These are phyloP conservation scores for Pholiota adiposa DNA, from an alignment of 1,284 basidiomycete species.

Conservation along the genomic window DNA sequence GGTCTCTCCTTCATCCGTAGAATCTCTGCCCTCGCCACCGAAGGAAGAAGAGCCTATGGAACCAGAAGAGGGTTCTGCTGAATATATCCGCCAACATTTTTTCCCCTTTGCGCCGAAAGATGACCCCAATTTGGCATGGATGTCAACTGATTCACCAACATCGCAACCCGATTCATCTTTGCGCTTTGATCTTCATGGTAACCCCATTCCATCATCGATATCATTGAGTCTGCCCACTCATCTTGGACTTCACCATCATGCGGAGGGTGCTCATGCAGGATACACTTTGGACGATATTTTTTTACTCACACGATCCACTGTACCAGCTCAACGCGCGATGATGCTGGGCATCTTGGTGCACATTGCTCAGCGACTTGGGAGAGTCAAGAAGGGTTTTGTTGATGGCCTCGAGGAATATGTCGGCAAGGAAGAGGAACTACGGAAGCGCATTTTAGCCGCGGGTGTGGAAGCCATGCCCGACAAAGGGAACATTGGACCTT, in stretches of 20 bases:
- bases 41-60: constrained; percentile 28
- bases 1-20: constrained; percentile 12
- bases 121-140: constrained; percentile 82
- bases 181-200: constrained; percentile 80
- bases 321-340: constrained; percentile 81
- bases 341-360: constrained; percentile 80
- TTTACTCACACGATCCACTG: constrained; percentile 79
- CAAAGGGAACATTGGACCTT: constrained; percentile 67
- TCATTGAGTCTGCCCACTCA: constrained; percentile 72
- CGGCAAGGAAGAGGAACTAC: constrained; percentile 50
- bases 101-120: constrained; percentile 76
- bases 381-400: constrained; percentile 28
- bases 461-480: constrained; percentile 68
- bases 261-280: constrained; percentile 79
- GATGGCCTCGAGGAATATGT: constrained; percentile 43
- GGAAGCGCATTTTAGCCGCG: constrained; percentile 64
- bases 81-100: constrained; percentile 82
- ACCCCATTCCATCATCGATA: constrained; percentile 56
- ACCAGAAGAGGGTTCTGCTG: constrained; percentile 75
- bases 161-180: constrained; percentile 34
- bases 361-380: constrained; percentile 52
- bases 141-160: constrained; percentile 42
- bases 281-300: constrained; percentile 92
- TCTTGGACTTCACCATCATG: constrained; percentile 90
- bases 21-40: constrained; percentile 1